Evolutionary conservation across 2,329 filamentous ascomycete genomes (phyloP), one percentile per base, ranked within the genome.

Genomic region (Pyrenophora seminiperda): DNA sequence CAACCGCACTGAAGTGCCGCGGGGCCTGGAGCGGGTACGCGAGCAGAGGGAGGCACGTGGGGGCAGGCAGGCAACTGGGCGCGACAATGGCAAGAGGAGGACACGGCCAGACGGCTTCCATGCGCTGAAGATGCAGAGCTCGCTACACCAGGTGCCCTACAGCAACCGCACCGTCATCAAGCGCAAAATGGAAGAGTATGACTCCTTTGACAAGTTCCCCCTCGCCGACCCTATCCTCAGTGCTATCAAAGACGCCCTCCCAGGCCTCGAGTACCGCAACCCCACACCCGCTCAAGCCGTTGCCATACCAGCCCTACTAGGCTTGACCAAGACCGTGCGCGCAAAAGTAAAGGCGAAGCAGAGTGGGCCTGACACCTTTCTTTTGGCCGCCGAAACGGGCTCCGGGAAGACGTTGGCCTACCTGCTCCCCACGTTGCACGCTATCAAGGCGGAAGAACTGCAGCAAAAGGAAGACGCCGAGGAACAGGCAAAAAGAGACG

Each of bases 401-500:
- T 97, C 94, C 0, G 94, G 94, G 53, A 99, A 99, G 78, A 99
- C 94, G 1, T 78, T 99, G 54, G 91, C 94, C 7, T 99, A 99
- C 68, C 78, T 97, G 4, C 75, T 97, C 4, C 95, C 94, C 0
- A 82, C 87, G 13, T 79, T 99, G 43, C 86, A 99, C 73, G 89
- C 90, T 7, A 74, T 99, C 63, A 99, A 99, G 76, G 77, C 83
- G 27, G 85, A 84, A 13, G 80, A 83, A 47, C 79, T 82, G 2
- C 84, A 85, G 53, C 80, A 82, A 44, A 61, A 60, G 54, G 60
- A 63, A 15, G 54, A 59, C 4, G 74, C 62, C 5, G 79, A 83
- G 33, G 79, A 81, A 32, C 80, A 85, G 61, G 65, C 56, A 6
- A 41, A 42, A 11, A 81, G 80, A 63, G 78, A 79, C 24, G 81